Evolutionary conservation across 1,139 yeast genomes (phyloP), one percentile per base, ranked within the genome.

Genomic region (Chernovozyma aurita): DNA sequence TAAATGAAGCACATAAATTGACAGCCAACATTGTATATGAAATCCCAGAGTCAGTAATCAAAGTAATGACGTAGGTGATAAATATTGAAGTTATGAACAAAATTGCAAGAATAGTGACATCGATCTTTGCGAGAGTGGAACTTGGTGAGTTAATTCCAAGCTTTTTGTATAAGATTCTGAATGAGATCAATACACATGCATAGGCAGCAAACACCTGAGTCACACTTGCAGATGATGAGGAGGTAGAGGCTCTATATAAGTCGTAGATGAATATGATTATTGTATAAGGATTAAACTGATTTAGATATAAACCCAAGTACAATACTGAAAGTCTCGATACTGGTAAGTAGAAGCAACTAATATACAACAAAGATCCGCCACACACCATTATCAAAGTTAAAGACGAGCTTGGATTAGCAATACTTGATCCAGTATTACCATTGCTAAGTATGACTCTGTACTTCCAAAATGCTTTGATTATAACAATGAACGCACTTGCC

Each of bases 261-360:
- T 62, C 65, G 21, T 47, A 40, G 9, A 53, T 25, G 28, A 60
- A 50, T 24, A 57, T 48, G 22, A 53, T 31, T 14, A 53, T 42
- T 2, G 65, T 56, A 43, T 59, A 61, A 11, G 53, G 39, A 33
- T 56, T 61, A 45, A 53, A 49, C 13, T 48, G 55, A 40, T 59
- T 54, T 39, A 59, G 40, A 37, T 53, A 58, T 15, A 61, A 48
- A 4, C 64, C 64, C 24, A 63, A 43, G 22, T 44, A 47, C 11
- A 62, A 36, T 34, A 53, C 54, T 2, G 57, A 42, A 3, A 57
- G 36, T 22, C 66, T 42, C 30, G 46, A 46, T 6, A 53, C 40
- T 2, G 61, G 49, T 25, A 60, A 45, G 13, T 51, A 41, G 17
- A 48, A 42, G 1, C 59, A 38, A 3, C 49, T 42, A 9, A 42